Conservation (phyloP, 2,329 filamentous ascomycete species). For the Stachybotrys chartarum region DNA sequence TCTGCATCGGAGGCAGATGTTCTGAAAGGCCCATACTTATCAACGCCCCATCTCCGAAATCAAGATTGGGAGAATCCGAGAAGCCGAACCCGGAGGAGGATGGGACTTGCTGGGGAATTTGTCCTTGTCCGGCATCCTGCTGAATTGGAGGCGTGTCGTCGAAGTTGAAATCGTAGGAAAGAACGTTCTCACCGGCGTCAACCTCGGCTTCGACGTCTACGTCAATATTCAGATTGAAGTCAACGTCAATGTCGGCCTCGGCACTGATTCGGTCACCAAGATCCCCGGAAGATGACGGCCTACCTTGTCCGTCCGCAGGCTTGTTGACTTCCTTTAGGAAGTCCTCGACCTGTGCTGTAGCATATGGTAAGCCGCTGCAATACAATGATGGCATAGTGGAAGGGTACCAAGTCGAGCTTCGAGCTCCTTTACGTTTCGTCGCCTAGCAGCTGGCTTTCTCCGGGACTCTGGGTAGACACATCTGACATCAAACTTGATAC, state of each 20-base stretch:
- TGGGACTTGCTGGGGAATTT: neutral
- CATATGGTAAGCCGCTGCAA: neutral
- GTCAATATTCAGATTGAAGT: conserved; percentile 4
- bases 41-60: conserved; percentile 34
- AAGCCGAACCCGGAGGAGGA: conserved; percentile 6
- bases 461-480: conserved; percentile 86
- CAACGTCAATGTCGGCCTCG: conserved; percentile 16
- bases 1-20: conserved; percentile 66
- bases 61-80: neutral
- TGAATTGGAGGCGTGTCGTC: neutral
- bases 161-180: neutral
- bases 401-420: conserved; percentile 74
- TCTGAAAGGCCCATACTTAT: conserved; percentile 78
- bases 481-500: conserved; percentile 63
- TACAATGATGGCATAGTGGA: neutral
- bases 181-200: conserved; percentile 3
- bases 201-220: neutral
- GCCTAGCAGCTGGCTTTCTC: conserved; percentile 80
- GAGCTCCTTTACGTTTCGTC: conserved; percentile 83
- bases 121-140: neutral
- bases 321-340: conserved; percentile 61
- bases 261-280: neutral
- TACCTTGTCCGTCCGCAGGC: conserved; percentile 7
- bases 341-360: conserved; percentile 70
- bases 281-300: neutral